These are phyloP conservation scores for Yamadazyma diddensiae DNA, from an alignment of 1,139 yeast species.

Conservation along the genomic window DNA sequence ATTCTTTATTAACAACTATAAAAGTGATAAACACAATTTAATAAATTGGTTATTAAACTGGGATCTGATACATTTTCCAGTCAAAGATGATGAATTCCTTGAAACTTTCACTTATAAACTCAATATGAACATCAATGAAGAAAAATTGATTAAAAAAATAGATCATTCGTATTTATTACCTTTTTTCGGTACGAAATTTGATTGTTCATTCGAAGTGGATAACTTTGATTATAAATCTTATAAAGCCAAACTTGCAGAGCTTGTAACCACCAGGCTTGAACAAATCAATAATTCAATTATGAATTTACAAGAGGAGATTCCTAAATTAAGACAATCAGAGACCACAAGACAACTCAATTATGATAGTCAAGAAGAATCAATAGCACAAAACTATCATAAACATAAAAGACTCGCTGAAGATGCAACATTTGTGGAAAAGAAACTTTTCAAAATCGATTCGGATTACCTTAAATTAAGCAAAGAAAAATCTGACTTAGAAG, in stretches of 20 bases:
- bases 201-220: slow-evolving; percentile 13
- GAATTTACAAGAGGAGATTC: slow-evolving; percentile 24
- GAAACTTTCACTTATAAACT: slow-evolving; percentile 22
- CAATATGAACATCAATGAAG: slow-evolving; percentile 22
- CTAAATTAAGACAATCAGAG: slow-evolving; percentile 37
- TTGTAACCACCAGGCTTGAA: slow-evolving; percentile 34
- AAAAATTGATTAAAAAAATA: slow-evolving; percentile 24
- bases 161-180: slow-evolving; percentile 9
- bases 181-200: slow-evolving; percentile 6
- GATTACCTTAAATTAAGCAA: slow-evolving; percentile 24
- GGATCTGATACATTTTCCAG: slow-evolving; percentile 17
- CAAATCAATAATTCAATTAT: slow-evolving; percentile 29
- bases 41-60: slow-evolving; percentile 27
- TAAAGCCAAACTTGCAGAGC: slow-evolving; percentile 36
- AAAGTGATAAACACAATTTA: slow-evolving; percentile 24
- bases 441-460: slow-evolving; percentile 39
- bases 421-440: slow-evolving; percentile 45
- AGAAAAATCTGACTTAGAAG: slow-evolving; percentile 15
- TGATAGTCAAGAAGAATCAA: slow-evolving; percentile 48
- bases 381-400: slow-evolving; percentile 47
- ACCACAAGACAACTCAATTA: slow-evolving; percentile 47
- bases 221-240: slow-evolving; percentile 35
- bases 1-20: slow-evolving; percentile 28
- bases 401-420: slow-evolving; percentile 49
- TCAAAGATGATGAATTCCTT: slow-evolving; percentile 15